These are phyloP conservation scores for Platanthera zijinensis DNA, from an alignment of 106 monocot genomes.

Conservation along the genomic window DNA sequence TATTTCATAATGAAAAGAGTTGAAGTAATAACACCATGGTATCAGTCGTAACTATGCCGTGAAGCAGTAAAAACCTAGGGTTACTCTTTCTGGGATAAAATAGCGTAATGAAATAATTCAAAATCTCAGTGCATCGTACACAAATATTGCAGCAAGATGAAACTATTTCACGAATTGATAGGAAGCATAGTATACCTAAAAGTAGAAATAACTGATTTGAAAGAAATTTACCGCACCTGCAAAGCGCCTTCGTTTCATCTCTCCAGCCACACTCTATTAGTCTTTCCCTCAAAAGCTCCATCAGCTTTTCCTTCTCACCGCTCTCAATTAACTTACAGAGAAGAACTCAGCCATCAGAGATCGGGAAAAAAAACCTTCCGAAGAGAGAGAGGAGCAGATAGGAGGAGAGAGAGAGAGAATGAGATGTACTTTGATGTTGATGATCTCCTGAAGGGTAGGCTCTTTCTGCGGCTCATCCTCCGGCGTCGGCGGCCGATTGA, in stretches of 20 bases:
- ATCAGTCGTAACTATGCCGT: background rate
- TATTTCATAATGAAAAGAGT: background rate
- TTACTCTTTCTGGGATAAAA: background rate
- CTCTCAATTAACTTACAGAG: constrained; percentile 80
- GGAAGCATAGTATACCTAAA: constrained; percentile 2
- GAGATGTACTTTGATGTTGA: constrained; percentile 78
- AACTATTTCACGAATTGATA: background rate
- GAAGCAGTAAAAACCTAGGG: background rate
- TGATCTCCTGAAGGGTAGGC: constrained; percentile 71
- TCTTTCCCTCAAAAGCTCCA: constrained; percentile 90
- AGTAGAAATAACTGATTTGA: background rate
- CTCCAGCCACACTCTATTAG: constrained; percentile 95
- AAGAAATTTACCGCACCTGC: constrained; percentile 45
- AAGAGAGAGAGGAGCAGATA: background rate
- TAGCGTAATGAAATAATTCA: background rate
- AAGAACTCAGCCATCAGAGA: constrained; percentile 7
- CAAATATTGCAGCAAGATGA: background rate
- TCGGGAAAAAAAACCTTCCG: background rate
- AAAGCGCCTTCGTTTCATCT: constrained; percentile 93
- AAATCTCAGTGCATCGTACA: background rate
- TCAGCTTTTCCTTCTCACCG: constrained; percentile 97
- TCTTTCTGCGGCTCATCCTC: constrained; percentile 48
- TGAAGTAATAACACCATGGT: background rate
- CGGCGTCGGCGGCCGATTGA: constrained; percentile 92
- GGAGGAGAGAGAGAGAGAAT: background rate